Evolutionary conservation across 257 asterid genomes (phyloP).

Genomic region (Petunia axillaris): DNA sequence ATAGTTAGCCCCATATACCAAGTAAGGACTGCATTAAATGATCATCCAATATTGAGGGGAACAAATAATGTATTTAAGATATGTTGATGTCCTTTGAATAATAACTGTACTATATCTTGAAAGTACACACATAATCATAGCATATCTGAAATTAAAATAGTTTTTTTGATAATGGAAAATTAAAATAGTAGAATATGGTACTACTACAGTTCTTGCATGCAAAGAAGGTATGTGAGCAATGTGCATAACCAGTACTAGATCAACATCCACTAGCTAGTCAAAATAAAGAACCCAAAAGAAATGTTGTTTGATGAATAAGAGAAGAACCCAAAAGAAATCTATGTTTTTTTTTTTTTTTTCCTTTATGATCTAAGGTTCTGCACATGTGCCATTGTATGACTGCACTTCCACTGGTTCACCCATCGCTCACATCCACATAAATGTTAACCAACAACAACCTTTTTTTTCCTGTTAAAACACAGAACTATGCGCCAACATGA

Average conservation of each 20-base stretch:
- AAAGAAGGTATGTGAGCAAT: no score
- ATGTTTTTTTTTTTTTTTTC: not conserved
- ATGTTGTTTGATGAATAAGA: not conserved
- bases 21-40: not conserved
- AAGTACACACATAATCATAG: no score
- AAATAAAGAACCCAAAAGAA: not conserved
- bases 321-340: not conserved
- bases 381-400: not conserved
- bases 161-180: no score
- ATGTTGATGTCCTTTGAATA: no score
- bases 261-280: not conserved
- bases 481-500: not conserved
- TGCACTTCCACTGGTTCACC: not conserved
- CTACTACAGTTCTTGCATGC: no score
- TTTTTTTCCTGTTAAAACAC: not conserved
- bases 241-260: not conserved
- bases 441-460: not conserved
- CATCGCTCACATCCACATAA: not conserved
- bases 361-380: not conserved
- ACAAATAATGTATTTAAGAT: not conserved
- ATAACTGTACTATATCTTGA: no score
- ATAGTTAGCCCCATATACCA: not conserved
- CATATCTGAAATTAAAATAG: no score
- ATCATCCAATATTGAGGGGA: constrained; percentile 1
- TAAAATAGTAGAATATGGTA: no score